Percentiles rank a stretch among this genome's conserved stretches.
Conservation (phyloP, 176 grass and related monocot genomes). For the Areca catechu region DNA sequence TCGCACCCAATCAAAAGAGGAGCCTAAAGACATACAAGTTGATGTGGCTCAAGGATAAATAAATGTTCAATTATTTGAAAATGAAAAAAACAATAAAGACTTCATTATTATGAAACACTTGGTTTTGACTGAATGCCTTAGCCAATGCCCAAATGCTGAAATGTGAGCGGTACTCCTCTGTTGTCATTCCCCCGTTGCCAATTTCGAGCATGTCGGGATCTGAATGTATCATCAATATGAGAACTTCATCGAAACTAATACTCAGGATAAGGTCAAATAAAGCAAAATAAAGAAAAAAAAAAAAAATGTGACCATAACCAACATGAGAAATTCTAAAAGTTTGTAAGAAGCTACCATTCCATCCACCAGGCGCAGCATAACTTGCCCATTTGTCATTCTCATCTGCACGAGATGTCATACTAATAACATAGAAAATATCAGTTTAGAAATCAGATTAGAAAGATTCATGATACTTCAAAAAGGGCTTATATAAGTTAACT, state of each 20-base stretch:
- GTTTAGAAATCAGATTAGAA: background rate
- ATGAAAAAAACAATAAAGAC: background rate
- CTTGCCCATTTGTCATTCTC: slow-evolving; percentile 88
- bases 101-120: background rate
- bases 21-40: slow-evolving; percentile 28
- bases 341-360: slow-evolving; percentile 4
- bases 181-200: slow-evolving; percentile 82
- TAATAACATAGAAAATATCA: slow-evolving; percentile 20
- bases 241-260: background rate
- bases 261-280: background rate
- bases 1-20: slow-evolving; percentile 92
- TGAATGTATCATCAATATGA: slow-evolving; percentile 1
- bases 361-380: slow-evolving; percentile 75
- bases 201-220: slow-evolving; percentile 98
- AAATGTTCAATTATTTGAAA: slow-evolving; percentile 3
- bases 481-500: background rate
- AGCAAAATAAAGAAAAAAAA: background rate
- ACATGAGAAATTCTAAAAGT: background rate
- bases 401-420: slow-evolving; percentile 72
- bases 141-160: slow-evolving; percentile 95
- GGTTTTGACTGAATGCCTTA: slow-evolving; percentile 33
- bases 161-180: slow-evolving; percentile 81
- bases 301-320: background rate
- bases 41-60: background rate
- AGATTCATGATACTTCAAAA: background rate